A percentile compares a stretch with the other conserved stretches of the same genome.
Conservation (phyloP, 441 rosid species). For the Geranium incanum region DNA sequence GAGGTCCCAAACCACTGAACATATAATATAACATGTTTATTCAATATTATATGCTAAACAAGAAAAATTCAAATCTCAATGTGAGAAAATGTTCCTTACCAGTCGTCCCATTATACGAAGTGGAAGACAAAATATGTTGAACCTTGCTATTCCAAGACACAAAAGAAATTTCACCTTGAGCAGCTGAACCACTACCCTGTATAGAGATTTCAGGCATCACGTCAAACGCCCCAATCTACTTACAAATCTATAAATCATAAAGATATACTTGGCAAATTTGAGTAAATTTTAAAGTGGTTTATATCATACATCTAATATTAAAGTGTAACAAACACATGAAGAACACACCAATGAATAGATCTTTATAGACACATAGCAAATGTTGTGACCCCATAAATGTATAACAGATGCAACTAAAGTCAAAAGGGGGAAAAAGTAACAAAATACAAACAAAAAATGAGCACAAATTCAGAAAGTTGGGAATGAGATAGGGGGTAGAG, state of each 20-base stretch:
- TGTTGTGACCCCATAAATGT: not conserved
- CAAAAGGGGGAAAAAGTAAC: not conserved
- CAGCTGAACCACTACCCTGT: slow-evolving; percentile 87
- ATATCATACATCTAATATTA: not conserved
- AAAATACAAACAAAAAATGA: not conserved
- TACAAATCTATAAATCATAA: not conserved
- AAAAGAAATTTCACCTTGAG: slow-evolving; percentile 96
- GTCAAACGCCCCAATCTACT: not conserved
- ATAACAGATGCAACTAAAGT: not conserved
- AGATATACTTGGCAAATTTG: not conserved
- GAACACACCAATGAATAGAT: not conserved
- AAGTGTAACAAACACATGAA: not conserved
- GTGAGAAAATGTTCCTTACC: slow-evolving; percentile 43
- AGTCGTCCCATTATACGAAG: slow-evolving; percentile 86
- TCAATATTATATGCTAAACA: slow-evolving; percentile 12
- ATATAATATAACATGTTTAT: not conserved
- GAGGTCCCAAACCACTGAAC: slow-evolving; percentile 91
- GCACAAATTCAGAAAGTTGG: not conserved
- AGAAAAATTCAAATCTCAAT: slow-evolving; percentile 12
- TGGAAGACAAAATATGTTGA: slow-evolving; percentile 86
- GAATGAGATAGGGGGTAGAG: not conserved
- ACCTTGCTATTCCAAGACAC: slow-evolving; percentile 96
- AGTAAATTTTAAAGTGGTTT: not conserved
- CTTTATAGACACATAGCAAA: not conserved
- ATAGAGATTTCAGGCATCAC: slow-evolving; percentile 17